A percentile compares a stretch with the other conserved stretches of the same genome.
Evolutionary conservation across 306 rosid species (phyloP).

Genomic region (Cotoneaster glaucophyllus): DNA sequence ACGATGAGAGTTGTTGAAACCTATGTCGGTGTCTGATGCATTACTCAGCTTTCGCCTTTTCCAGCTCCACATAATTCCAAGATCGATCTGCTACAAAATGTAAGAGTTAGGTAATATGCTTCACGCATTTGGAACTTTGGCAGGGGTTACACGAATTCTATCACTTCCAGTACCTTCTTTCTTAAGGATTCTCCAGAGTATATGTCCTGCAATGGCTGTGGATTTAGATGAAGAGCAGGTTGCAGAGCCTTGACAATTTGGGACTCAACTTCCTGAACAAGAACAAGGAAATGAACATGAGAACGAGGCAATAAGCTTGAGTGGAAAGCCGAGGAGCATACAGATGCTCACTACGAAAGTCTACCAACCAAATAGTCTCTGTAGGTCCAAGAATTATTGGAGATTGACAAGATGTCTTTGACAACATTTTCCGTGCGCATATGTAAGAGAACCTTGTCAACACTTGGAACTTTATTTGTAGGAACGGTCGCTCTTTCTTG

Average conservation of each 20-base stretch:
- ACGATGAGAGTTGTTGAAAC: not conserved
- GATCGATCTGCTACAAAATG: slow-evolving; percentile 19
- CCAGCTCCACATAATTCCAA: slow-evolving; percentile 36
- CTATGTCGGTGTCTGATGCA: not conserved
- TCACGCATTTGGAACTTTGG: not conserved
- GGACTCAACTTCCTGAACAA: slow-evolving; percentile 35
- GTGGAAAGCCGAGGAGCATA: not conserved
- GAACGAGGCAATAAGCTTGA: not conserved
- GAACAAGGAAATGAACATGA: not conserved
- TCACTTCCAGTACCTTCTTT: slow-evolving; percentile 21
- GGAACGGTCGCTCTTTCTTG: slow-evolving; percentile 2
- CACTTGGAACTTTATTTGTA: slow-evolving; percentile 11
- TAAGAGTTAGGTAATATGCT: not conserved
- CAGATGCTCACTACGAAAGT: slow-evolving; percentile 1
- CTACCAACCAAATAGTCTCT: slow-evolving; percentile 26
- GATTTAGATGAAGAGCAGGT: slow-evolving; percentile 33
- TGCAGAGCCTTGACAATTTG: slow-evolving; percentile 31
- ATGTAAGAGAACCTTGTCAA: slow-evolving; percentile 22
- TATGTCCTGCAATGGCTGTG: slow-evolving; percentile 15
- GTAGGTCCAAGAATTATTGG: slow-evolving; percentile 29
- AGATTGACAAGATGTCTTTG: slow-evolving; percentile 29
- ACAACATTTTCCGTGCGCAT: slow-evolving; percentile 34
- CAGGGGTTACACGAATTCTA: not conserved
- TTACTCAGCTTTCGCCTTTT: slow-evolving; percentile 21
- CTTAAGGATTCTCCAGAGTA: not conserved